Evolutionary conservation across 2,329 filamentous ascomycete genomes (phyloP).

Genomic region (Trichophyton simii): DNA sequence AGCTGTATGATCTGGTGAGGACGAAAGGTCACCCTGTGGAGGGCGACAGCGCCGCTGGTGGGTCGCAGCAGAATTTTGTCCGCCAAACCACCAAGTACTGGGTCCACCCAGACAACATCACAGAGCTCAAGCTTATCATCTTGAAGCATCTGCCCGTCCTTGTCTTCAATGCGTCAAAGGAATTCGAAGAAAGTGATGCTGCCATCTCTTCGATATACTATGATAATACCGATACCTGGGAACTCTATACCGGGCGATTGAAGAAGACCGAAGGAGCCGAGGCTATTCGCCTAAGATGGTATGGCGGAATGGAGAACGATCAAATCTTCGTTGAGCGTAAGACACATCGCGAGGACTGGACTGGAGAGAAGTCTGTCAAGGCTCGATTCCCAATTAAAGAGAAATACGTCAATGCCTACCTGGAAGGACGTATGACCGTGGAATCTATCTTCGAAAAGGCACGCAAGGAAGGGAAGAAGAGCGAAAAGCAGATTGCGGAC

Average conservation of each 20-base stretch:
- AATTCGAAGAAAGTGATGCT: conserved; percentile 79
- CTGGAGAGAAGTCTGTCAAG: conserved; percentile 97
- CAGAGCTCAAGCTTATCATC: conserved; percentile 93
- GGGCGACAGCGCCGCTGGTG: conserved; percentile 83
- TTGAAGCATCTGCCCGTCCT: conserved; percentile 93
- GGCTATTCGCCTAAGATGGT: conserved; percentile 92
- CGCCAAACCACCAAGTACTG: conserved; percentile 98
- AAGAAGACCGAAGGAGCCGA: conserved; percentile 98
- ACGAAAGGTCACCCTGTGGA: conserved; percentile 85
- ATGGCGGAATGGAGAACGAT: conserved; percentile 89
- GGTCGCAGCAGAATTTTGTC: conserved; percentile 86
- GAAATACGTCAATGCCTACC: conserved; percentile 89
- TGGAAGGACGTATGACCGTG: conserved; percentile 72
- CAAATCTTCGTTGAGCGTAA: conserved; percentile 96
- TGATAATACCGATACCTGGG: conserved; percentile 88
- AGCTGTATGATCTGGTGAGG: conserved; percentile 85
- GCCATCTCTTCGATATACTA: conserved; percentile 99
- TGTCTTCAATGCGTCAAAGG: conserved; percentile 94
- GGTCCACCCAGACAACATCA: conserved; percentile 97
- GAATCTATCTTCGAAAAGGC: conserved; percentile 92
- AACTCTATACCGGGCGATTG: conserved; percentile 81
- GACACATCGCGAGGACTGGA: conserved; percentile 98
- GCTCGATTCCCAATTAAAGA: conserved; percentile 90
- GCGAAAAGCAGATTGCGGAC: conserved; percentile 75
- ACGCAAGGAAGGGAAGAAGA: conserved; percentile 87